Evolutionary conservation across 192 early-diverging fungal genomes (phyloP).

Genomic region (Rhizophagus sp.): DNA sequence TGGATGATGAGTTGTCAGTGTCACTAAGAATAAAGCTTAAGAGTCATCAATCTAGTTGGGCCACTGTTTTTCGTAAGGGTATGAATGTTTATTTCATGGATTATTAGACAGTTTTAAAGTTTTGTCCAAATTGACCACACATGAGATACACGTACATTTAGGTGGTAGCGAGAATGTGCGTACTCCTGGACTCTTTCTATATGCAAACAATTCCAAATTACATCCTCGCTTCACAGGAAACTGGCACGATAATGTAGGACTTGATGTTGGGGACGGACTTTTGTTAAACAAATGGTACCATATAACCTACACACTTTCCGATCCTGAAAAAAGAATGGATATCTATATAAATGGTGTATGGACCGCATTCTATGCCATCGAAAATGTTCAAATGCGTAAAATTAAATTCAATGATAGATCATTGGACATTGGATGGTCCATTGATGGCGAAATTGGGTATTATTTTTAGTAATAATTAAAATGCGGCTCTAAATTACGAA

Average conservation of each 20-base stretch:
- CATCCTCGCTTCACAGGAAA: neutral
- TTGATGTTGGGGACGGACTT: neutral
- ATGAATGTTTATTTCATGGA: neutral
- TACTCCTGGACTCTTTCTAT: constrained; percentile 10
- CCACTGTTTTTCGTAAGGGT: constrained; percentile 20
- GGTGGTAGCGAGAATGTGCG: neutral
- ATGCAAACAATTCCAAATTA: neutral
- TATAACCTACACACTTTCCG: constrained; percentile 20
- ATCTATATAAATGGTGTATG: constrained; percentile 20
- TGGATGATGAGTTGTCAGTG: constrained; percentile 13
- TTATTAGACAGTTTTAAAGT: neutral
- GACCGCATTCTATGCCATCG: neutral
- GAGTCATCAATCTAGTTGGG: neutral
- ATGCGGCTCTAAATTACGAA: too few species aligned
- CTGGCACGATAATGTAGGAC: neutral
- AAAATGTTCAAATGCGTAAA: neutral
- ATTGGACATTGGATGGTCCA: constrained; percentile 1
- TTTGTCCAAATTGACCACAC: neutral
- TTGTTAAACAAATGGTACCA: constrained; percentile 16
- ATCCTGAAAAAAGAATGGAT: constrained; percentile 16
- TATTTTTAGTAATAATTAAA: too few species aligned
- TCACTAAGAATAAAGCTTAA: neutral
- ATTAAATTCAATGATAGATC: constrained; percentile 21
- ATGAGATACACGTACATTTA: neutral
- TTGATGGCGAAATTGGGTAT: too few species aligned